A percentile compares a stretch with the other conserved stretches of the same genome.
These are phyloP conservation scores for Phytopythium montanum DNA, from an alignment of 352 stramenopile genomes.

Conservation along the genomic window DNA sequence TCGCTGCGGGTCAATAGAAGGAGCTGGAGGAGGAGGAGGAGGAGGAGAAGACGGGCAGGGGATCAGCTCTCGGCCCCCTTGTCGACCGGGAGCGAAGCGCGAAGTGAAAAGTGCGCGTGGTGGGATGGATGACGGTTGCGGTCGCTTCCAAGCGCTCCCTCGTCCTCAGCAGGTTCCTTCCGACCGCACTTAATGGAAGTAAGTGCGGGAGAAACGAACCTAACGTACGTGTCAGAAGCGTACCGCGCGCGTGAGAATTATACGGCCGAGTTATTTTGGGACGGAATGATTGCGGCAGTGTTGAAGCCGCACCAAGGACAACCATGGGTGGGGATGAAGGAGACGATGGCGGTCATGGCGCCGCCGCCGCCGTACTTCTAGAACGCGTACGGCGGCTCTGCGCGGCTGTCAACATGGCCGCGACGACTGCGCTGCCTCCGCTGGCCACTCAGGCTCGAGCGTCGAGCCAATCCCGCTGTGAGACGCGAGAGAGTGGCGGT, in stretches of 20 bases:
- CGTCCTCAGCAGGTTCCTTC: slow-evolving; percentile 1
- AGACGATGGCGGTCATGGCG: slow-evolving; percentile 1
- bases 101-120: neutral
- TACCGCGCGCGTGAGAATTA: neutral
- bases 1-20: neutral
- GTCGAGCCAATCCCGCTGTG: neutral
- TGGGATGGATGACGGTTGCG: neutral
- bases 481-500: neutral
- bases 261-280: neutral
- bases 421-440: neutral
- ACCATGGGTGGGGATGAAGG: slow-evolving; percentile 7
- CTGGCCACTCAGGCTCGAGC: neutral
- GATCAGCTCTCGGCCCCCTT: too few relatives aligned
- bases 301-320: slow-evolving; percentile 1
- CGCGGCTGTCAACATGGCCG: slow-evolving; percentile 16
- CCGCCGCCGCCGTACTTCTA: slow-evolving; percentile 28
- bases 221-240: neutral
- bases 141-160: neutral
- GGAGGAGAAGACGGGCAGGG: too few relatives aligned
- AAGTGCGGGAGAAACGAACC: slow-evolving; percentile 9
- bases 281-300: slow-evolving; percentile 3
- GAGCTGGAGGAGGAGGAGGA: too few relatives aligned
- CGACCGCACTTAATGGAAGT: neutral
- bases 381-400: slow-evolving; percentile 40
- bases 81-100: neutral